Evolutionary conservation across 2,329 filamentous ascomycete species (phyloP).

Genomic region (Acarospora socialis): DNA sequence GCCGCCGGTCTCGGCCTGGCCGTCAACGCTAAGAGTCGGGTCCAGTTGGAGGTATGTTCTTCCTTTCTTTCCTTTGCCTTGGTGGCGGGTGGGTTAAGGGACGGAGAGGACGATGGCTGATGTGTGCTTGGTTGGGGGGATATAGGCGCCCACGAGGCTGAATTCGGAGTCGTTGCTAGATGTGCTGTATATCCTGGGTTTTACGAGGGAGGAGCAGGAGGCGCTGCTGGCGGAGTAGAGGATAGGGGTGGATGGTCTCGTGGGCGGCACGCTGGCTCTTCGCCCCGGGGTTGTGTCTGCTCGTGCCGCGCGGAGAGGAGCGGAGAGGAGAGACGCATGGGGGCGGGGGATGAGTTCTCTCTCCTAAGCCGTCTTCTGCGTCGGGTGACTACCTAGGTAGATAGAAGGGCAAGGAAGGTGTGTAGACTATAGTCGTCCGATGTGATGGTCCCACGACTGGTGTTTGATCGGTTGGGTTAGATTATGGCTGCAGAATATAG

Average conservation of each 20-base stretch:
- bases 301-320: too few species aligned
- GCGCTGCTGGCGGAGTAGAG: constrained; percentile 24
- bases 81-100: background rate
- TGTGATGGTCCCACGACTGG: too few species aligned
- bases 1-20: constrained; percentile 46
- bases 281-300: too few species aligned
- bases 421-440: too few species aligned
- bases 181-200: constrained; percentile 43
- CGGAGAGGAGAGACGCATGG: too few species aligned
- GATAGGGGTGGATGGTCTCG: background rate
- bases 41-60: constrained; percentile 35
- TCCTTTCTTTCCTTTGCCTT: background rate
- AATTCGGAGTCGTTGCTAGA: constrained; percentile 45
- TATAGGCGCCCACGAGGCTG: constrained; percentile 39
- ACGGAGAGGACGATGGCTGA: background rate
- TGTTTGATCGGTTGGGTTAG: too few species aligned
- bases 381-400: too few species aligned
- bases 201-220: constrained; percentile 35
- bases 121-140: background rate
- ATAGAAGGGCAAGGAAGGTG: too few species aligned
- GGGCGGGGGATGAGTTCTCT: too few species aligned
- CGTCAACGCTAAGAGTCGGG: constrained; percentile 50
- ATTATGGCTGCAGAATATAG: too few species aligned
- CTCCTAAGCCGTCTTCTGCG: too few species aligned
- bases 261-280: too few species aligned